Base-by-base conservation (phyloP, 2,329 filamentous ascomycete species). In the Diaporthe sp. region DNA sequence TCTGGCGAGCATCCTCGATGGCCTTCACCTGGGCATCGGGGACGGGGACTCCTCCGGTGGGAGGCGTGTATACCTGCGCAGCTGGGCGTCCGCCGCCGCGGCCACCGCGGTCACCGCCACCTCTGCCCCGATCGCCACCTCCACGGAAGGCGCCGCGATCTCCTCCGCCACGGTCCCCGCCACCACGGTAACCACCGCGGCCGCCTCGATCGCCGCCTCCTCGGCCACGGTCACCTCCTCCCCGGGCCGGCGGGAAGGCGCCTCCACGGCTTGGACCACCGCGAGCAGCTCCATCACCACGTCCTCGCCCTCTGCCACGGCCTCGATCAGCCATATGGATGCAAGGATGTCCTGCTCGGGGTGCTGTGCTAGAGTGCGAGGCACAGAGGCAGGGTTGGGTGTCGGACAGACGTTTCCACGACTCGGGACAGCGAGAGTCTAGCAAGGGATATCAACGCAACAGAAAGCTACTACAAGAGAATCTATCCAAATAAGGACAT, bases 1-100 rank as follows among this genome's bases (percentile, higher is more conserved):
- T 47, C 51, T 77, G 76, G 20, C 76, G 76, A 37, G 63, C 76
- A 67, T 75, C 63, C 31, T 77, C 76, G 17, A 75, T 58, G 4
- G 17, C 17, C 42, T 51, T 57, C 1, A 77, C 76, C 20, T 42
- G 7, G 4, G 25, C 8, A 25, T 77, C 76, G 9, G 76, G 70
- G 8, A 12, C 37, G 2, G 76, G 76, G 13, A 25, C 31, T 28
- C 44, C 68, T 12, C 68, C 70, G 3, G 37, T 44, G 63, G n/a
- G 49, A 22, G 55, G 70, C 28, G 55, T 63, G 76, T 75, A 75
- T 4, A 75, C 55, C 25, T 67, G 42, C 2, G 73, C 8, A 12
- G 70, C 63, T 4, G 57, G 72, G 2, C 58, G 60, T 34, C 71
- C 76, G 34, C 73, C 72, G 42, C 73, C 72, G 39, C 75, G 55